These are phyloP conservation scores for Petunia hybrid DNA, from an alignment of 305 asterid genomes.

Conservation along the genomic window DNA sequence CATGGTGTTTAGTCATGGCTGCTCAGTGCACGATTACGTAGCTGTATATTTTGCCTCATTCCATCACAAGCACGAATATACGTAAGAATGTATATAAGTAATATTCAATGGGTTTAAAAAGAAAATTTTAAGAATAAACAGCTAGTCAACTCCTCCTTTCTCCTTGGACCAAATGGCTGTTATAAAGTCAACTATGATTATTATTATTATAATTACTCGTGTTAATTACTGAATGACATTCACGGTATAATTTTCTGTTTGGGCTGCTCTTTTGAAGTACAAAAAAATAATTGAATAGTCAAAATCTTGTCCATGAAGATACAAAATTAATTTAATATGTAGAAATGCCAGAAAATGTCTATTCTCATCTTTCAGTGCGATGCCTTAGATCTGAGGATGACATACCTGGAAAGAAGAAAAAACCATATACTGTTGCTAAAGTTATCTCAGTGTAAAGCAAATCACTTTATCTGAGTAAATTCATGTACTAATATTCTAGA, in stretches of 20 bases:
- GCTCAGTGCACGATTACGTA: slow-evolving; percentile 6
- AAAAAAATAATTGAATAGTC: background rate
- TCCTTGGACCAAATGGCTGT: background rate
- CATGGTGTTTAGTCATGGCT: background rate
- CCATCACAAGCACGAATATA: background rate
- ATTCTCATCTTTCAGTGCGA: background rate
- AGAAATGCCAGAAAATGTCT: background rate
- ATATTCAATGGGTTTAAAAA: background rate
- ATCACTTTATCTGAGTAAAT: background rate
- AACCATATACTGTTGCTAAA: background rate
- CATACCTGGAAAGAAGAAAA: slow-evolving; percentile 8
- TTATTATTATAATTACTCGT: no score
- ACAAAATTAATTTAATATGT: background rate
- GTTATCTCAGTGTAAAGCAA: background rate
- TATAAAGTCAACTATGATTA: no score
- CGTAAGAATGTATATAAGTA: background rate
- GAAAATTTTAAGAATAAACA: background rate
- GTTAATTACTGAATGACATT: no score
- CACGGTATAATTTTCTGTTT: no score
- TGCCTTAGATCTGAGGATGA: background rate
- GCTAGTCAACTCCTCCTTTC: background rate
- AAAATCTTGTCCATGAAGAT: background rate
- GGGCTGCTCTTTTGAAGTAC: no score
- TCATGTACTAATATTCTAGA: no score
- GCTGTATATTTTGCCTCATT: background rate